These are phyloP conservation scores for Dothideomycetes sp. DNA, from an alignment of 2,329 filamentous ascomycete genomes.

Conservation along the genomic window DNA sequence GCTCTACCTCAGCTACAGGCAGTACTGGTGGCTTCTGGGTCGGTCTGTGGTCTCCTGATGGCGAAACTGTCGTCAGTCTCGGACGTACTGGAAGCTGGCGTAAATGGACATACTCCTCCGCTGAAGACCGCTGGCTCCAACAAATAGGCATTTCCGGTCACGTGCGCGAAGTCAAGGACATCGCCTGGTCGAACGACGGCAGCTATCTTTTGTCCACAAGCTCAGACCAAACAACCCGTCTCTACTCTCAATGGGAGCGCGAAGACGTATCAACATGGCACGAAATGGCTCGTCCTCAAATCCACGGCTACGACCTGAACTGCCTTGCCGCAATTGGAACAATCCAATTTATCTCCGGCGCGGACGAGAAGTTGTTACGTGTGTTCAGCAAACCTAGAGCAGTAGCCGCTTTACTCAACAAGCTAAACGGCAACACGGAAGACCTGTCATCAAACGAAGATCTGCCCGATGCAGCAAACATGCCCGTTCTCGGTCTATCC, in stretches of 20 bases:
- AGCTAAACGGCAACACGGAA: slow-evolving; percentile 2
- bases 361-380: slow-evolving; percentile 94
- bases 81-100: slow-evolving; percentile 92
- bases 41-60: slow-evolving; percentile 79
- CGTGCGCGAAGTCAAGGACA: slow-evolving; percentile 67
- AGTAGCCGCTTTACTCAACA: slow-evolving; percentile 60
- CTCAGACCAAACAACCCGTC: slow-evolving; percentile 82
- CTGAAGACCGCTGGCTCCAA: slow-evolving; percentile 64
- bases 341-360: slow-evolving; percentile 80
- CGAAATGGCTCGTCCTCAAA: slow-evolving; percentile 90
- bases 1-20: slow-evolving; percentile 90
- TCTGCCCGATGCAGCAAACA: slow-evolving; percentile 81
- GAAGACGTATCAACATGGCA: slow-evolving; percentile 61
- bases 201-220: slow-evolving; percentile 82
- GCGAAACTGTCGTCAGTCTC: slow-evolving; percentile 66
- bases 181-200: slow-evolving; percentile 76
- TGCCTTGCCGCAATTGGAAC: slow-evolving; percentile 71
- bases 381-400: slow-evolving; percentile 86
- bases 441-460: slow-evolving; percentile 16
- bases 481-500: slow-evolving; percentile 87
- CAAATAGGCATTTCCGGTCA: slow-evolving; percentile 74
- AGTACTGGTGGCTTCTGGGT: slow-evolving; percentile 96
- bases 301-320: slow-evolving; percentile 96
- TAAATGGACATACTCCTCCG: slow-evolving; percentile 60
- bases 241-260: slow-evolving; percentile 71